phyloP scores from a whole-genome alignment of 2,329 filamentous ascomycete species.

The Calonectria ilicicola region DNA sequence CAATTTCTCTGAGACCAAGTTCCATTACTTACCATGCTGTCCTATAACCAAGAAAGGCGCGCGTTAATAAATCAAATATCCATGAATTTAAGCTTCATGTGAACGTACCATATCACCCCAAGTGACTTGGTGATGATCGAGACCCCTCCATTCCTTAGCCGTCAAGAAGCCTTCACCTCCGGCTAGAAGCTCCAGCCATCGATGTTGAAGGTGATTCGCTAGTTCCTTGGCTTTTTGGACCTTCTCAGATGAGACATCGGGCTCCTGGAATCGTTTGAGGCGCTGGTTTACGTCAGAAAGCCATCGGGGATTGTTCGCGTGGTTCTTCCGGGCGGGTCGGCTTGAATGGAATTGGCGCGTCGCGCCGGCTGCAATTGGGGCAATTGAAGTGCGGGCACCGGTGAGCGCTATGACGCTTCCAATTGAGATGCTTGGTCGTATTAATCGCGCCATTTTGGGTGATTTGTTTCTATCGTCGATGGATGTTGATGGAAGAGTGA shows the following conservation, averaged over 20 bases:
- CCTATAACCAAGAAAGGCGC: constrained; percentile 42
- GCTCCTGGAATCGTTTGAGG: neutral
- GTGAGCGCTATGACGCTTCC: neutral
- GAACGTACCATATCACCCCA: constrained; percentile 87
- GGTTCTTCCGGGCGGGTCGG: constrained; percentile 12
- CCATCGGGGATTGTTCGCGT: constrained; percentile 23
- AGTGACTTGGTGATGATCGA: constrained; percentile 75
- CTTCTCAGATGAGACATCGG: neutral
- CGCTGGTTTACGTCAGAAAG: constrained; percentile 23
- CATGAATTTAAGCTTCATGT: constrained; percentile 25
- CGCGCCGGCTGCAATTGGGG: neutral
- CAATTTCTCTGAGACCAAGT: no score
- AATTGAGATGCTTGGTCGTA: neutral
- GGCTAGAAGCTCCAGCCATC: constrained; percentile 80
- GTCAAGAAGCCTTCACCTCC: constrained; percentile 83
- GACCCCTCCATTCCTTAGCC: constrained; percentile 64
- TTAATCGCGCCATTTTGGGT: constrained; percentile 1
- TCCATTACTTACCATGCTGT: constrained; percentile 63
- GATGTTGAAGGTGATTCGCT: constrained; percentile 37
- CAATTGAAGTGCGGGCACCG: neutral
- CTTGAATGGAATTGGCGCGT: constrained; percentile 16
- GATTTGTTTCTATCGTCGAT: neutral
- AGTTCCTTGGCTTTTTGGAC: constrained; percentile 20
- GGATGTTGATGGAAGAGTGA: constrained; percentile 1
- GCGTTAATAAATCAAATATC: neutral